Percentiles rank a stretch among this genome's conserved stretches.
phyloP scores from a whole-genome alignment of 306 rosid species.

The Biancaea sappan region DNA sequence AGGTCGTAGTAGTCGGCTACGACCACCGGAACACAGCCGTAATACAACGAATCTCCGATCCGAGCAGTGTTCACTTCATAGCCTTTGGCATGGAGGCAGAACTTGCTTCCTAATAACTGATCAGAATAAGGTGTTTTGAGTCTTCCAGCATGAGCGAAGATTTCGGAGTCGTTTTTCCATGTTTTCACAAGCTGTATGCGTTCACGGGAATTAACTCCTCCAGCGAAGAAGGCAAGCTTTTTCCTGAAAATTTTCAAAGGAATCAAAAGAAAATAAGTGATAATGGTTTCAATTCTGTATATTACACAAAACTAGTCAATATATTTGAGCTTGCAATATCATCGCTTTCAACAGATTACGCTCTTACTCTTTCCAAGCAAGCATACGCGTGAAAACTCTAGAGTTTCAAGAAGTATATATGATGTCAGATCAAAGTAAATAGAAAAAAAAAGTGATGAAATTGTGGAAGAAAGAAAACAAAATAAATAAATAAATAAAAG shows the following conservation, averaged over 20 bases:
- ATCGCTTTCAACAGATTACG: no score
- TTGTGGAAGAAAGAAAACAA: no score
- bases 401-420: no score
- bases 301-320: neutral
- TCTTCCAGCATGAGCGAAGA: slow-evolving; percentile 74
- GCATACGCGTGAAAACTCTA: no score
- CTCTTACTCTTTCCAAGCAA: no score
- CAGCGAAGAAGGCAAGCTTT: slow-evolving; percentile 84
- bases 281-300: neutral
- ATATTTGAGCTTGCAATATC: no score
- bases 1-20: slow-evolving; percentile 79
- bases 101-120: slow-evolving; percentile 74
- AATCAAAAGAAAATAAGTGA: slow-evolving; percentile 13
- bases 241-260: slow-evolving; percentile 44
- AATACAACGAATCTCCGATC: slow-evolving; percentile 71
- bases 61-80: slow-evolving; percentile 91
- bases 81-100: slow-evolving; percentile 90
- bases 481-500: no score
- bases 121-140: slow-evolving; percentile 78
- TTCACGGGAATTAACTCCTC: slow-evolving; percentile 65
- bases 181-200: slow-evolving; percentile 53
- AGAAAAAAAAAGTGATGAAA: no score
- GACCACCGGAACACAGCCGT: slow-evolving; percentile 87
- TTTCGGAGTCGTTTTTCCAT: slow-evolving; percentile 77
- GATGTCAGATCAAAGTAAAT: no score